phyloP scores from a whole-genome alignment of 495 filamentous ascomycete genomes.

The Eremomyces bilateralis region DNA sequence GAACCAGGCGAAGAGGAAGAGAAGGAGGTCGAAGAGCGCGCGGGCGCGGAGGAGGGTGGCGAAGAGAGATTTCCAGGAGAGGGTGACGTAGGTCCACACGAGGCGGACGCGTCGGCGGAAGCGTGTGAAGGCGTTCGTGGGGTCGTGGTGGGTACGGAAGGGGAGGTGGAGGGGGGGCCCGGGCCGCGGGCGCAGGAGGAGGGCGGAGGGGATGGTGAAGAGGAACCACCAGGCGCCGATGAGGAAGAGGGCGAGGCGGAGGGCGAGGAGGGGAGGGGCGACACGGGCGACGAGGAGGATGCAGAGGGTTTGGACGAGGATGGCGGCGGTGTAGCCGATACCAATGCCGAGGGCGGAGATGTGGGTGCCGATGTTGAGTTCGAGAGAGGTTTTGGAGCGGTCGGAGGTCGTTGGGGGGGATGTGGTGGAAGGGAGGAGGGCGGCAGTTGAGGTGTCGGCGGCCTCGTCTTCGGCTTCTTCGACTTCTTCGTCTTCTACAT shows the following conservation, averaged over 20 bases:
- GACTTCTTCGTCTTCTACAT: neutral
- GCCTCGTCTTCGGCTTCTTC: constrained; percentile 8
- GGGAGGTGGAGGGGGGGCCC: constrained; percentile 67
- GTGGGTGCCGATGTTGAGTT: constrained; percentile 20
- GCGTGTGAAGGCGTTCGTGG: constrained; percentile 33
- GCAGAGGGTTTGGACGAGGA: constrained; percentile 19
- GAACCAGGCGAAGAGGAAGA: constrained; percentile 89
- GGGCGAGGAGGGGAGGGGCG: no score
- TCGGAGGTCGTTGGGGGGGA: constrained; percentile 8
- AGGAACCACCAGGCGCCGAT: constrained; percentile 88
- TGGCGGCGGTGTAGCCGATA: constrained; percentile 21
- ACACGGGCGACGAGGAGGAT: constrained; percentile 19
- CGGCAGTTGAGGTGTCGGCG: constrained; percentile 12
- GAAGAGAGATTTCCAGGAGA: constrained; percentile 69
- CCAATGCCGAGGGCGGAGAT: constrained; percentile 23
- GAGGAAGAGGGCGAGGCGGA: constrained; percentile 58
- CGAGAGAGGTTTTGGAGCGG: constrained; percentile 9
- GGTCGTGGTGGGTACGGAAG: constrained; percentile 79
- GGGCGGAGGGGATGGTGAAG: constrained; percentile 72
- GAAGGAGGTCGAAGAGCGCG: constrained; percentile 58
- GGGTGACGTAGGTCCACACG: constrained; percentile 37
- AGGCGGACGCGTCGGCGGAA: constrained; percentile 12
- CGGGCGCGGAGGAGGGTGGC: constrained; percentile 60
- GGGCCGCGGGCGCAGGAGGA: constrained; percentile 81
- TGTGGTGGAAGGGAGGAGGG: constrained; percentile 11